Evolutionary conservation across 306 rosid species (phyloP).

Genomic region (Fagus crenata): DNA sequence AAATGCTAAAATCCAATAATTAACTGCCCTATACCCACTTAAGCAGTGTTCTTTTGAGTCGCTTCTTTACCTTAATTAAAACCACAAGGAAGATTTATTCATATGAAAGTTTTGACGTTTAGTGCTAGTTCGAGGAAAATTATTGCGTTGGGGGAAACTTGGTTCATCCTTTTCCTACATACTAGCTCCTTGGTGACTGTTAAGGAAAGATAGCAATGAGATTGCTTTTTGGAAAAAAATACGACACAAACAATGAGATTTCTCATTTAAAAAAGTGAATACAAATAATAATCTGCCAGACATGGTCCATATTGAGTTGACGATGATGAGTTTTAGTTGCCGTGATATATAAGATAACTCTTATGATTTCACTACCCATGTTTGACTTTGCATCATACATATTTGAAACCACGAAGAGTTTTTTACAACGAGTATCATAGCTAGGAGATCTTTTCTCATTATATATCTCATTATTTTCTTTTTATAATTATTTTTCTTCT

Average conservation of each 20-base stretch:
- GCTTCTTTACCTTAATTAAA: not conserved
- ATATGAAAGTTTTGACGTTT: not conserved
- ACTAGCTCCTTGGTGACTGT: not conserved
- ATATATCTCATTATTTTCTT: not conserved
- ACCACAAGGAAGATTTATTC: not conserved
- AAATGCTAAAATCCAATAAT: not conserved
- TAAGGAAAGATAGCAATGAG: not conserved
- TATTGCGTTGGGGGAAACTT: not conserved
- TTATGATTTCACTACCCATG: not conserved
- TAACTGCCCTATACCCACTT: not conserved
- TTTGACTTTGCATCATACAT: not conserved
- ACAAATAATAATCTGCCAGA: not conserved
- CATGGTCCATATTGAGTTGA: not conserved
- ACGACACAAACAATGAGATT: not conserved
- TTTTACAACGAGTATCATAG: not conserved
- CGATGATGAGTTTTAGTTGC: not conserved
- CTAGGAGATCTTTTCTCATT: not conserved
- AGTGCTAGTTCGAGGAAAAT: no score
- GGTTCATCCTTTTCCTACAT: not conserved
- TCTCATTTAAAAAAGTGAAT: not conserved
- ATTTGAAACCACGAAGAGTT: not conserved
- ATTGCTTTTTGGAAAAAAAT: not conserved
- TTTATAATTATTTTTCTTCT: no score
- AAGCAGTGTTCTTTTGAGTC: not conserved
- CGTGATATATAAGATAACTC: not conserved